Evolutionary conservation across 495 filamentous ascomycete species (phyloP).

Genomic region (Neurospora hispaniola): DNA sequence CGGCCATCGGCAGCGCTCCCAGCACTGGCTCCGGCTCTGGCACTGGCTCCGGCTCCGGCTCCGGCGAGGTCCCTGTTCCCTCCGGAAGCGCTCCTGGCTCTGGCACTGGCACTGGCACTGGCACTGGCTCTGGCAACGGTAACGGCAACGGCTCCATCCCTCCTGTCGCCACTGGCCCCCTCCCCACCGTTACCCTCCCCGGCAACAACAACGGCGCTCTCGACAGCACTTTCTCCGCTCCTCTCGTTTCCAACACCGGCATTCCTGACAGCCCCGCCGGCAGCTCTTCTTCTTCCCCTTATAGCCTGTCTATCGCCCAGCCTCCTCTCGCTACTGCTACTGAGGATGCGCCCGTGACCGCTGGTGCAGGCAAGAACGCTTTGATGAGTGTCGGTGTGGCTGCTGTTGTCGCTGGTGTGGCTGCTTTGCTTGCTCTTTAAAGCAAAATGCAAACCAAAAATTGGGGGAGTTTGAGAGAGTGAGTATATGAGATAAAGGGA

Average conservation of each 20-base stretch:
- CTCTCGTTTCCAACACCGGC: not conserved
- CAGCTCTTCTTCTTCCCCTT: not conserved
- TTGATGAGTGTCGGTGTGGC: not conserved
- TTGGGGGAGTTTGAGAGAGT: not conserved
- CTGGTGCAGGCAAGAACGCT: not conserved
- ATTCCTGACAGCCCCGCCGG: not conserved
- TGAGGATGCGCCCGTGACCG: not conserved
- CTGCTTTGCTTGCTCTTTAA: not conserved
- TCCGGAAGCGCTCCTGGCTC: not conserved
- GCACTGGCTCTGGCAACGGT: not conserved
- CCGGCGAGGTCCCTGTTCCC: not conserved
- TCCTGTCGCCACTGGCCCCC: not conserved
- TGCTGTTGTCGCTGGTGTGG: not conserved
- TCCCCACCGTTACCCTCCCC: not conserved
- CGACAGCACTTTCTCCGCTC: not conserved
- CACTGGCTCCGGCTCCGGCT: not conserved
- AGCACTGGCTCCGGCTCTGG: constrained; percentile 9
- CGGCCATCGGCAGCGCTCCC: not conserved
- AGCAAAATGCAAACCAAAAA: not conserved
- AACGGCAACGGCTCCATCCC: not conserved
- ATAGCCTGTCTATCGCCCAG: not conserved
- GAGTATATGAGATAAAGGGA: not conserved
- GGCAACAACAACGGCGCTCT: not conserved
- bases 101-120: not conserved
- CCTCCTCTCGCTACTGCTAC: not conserved